A percentile compares a stretch with the other conserved stretches of the same genome.
Evolutionary conservation across 2,329 filamentous ascomycete genomes (phyloP).

Genomic region (Pezicula carpinea): DNA sequence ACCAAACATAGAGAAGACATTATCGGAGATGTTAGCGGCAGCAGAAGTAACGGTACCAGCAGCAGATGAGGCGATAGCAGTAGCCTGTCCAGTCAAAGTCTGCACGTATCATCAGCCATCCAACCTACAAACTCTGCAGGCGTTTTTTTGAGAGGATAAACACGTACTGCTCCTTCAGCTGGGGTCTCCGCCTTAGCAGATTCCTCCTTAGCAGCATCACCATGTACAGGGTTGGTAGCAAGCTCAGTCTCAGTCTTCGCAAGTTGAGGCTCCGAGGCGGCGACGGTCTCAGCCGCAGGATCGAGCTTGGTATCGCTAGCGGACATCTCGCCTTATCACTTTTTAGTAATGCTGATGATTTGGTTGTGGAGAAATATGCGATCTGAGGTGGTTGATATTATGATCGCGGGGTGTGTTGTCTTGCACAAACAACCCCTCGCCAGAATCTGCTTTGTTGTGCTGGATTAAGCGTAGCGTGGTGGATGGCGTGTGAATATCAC

Average conservation of each 20-base stretch:
- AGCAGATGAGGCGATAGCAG: constrained; percentile 32
- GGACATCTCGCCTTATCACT: constrained; percentile 1
- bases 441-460: background rate
- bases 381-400: background rate
- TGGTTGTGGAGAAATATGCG: background rate
- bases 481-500: background rate
- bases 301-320: constrained; percentile 29
- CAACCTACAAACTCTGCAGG: constrained; percentile 1
- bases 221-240: constrained; percentile 32
- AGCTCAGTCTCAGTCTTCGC: constrained; percentile 38
- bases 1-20: constrained; percentile 98
- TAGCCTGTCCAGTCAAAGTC: constrained; percentile 29
- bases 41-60: constrained; percentile 35
- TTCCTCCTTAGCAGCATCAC: constrained; percentile 13
- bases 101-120: constrained; percentile 6
- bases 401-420: constrained; percentile 3
- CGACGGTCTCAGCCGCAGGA: constrained; percentile 33
- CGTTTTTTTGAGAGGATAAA: constrained; percentile 8
- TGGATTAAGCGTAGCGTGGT: too few species aligned
- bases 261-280: constrained; percentile 32
- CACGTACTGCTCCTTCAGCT: constrained; percentile 17
- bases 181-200: constrained; percentile 18
- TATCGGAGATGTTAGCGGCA: constrained; percentile 41
- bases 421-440: background rate
- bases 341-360: too few species aligned